These are phyloP conservation scores for Tetragonia tetragonoides DNA, from an alignment of 148 eudicot genomes.

Conservation along the genomic window DNA sequence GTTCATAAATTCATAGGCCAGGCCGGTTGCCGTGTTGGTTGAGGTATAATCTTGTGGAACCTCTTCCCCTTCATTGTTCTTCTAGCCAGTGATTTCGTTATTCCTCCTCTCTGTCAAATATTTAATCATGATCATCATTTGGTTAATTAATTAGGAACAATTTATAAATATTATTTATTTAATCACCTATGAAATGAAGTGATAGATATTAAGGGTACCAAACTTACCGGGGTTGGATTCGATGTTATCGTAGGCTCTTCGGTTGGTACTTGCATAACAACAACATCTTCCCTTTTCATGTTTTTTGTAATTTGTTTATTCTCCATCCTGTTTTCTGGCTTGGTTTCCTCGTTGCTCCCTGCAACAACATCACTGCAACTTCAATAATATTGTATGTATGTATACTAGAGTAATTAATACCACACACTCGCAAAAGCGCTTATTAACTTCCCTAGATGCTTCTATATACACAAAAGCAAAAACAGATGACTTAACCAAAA, in stretches of 20 bases:
- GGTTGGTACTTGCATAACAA: neutral
- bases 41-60: constrained; percentile 10
- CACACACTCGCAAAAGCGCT: no score
- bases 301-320: neutral
- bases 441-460: no score
- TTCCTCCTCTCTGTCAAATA: constrained; percentile 1
- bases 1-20: neutral
- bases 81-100: neutral
- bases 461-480: no score
- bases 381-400: no score
- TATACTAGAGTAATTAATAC: no score
- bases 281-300: neutral
- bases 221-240: neutral
- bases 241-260: neutral
- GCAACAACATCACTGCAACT: neutral
- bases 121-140: no score
- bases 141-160: no score
- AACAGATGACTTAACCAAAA: no score
- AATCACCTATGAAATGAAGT: no score
- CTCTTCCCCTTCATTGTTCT: neutral
- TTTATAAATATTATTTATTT: no score
- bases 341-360: neutral
- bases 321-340: neutral
- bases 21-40: neutral
- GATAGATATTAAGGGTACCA: no score